Evolutionary conservation across 2,329 filamentous ascomycete genomes (phyloP), one percentile per base, ranked within the genome.

Genomic region (Penicillium brevicompactum): DNA sequence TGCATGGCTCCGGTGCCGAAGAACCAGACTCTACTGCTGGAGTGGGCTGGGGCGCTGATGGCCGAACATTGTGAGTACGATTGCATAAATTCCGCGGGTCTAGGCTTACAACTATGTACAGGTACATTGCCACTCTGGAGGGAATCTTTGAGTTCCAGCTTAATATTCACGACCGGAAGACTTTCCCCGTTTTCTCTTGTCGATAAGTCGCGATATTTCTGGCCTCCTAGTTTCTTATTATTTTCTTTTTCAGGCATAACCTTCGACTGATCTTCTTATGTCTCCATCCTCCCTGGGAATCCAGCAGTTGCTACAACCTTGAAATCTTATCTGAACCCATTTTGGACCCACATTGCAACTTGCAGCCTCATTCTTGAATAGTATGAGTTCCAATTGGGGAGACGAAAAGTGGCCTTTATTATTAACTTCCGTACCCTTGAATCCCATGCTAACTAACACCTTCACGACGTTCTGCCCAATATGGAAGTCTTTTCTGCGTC

Each of bases 131-230:
- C n/a, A 79, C 77, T 5, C 70, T 78, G 45, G 71, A 77, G 56
- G 78, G 78, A 16, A 79, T 80, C 24, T 78, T 79, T 50, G 76
- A 80, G 61, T 79, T 74, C 58, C 70, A 75, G 40, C 59, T 80
- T 56, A 79, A 80, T 56, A 65, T 77, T 41, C 70, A 73, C 38
- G 78, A 80, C 57, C 76, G 78, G 48, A 79, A 78, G 66, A 78
- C 73, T 9, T 80, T 79, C 56, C 77, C 78, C 22, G 66, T 72
- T 8, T 70, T 78, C 43, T 70, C 70, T 40, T 77, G 73, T 56
- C 70, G 77, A 51, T 80, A 60, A 74, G 31, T 5, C 48, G 34
- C 27, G 42, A 18, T 31, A 27, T 27, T 27, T 27, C 24, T 27
- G 24, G 24, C 8, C n/a, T 44, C 22, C 31, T 45, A 27, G 6